Base-by-base conservation (phyloP, 139 green algal species). In the Chlorella sorokiniana region DNA sequence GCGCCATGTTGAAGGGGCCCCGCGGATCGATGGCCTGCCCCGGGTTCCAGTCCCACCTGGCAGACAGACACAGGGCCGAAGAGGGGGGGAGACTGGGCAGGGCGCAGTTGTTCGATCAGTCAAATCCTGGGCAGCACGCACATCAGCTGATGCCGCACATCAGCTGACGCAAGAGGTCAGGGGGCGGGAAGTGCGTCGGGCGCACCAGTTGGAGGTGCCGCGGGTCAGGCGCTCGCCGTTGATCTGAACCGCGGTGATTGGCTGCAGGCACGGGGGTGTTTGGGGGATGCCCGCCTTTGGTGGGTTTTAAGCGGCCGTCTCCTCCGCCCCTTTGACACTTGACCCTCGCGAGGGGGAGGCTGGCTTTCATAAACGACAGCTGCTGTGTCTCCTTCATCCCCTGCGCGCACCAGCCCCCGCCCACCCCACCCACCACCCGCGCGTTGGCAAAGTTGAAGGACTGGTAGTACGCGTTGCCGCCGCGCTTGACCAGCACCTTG, bases 401-500 rank as follows among this genome's bases (percentile, higher is more conserved):
- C 11, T 64, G 11, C 20, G 5, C 54, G 5, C 14, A 5, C 54
- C 11, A 5, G 14, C 54, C 20, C 20, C 14, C 29, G 35, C 37
- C 7, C 6, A 45, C 68, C 9, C 68, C 1, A 14, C 59, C 59
- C 33, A 70, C 75, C 6, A 44, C 6, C 27, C 69, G 63, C 27
- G 41, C 48, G 73, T 88, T 88, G 25, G 84, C 68, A 40, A 88
- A 88, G 51, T 59, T 71, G 56, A 88, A 86, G 11, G 73, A 45
- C 48, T 88, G 84, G 74, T 84, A 88, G 37, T 86, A 88, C 2
- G 78, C 78, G 44, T 44, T 81, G 75, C 84, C 76, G 23, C 83
- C 76, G 6, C 65, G 73, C 74, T 86, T 88, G 0, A 86, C 52
- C 56, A 86, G 67, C 84, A 88, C 86, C 61, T 88, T 88, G 38